phyloP scores from a whole-genome alignment of 192 early-diverging fungal genomes.

The Fimicolochytrium jonesii region DNA sequence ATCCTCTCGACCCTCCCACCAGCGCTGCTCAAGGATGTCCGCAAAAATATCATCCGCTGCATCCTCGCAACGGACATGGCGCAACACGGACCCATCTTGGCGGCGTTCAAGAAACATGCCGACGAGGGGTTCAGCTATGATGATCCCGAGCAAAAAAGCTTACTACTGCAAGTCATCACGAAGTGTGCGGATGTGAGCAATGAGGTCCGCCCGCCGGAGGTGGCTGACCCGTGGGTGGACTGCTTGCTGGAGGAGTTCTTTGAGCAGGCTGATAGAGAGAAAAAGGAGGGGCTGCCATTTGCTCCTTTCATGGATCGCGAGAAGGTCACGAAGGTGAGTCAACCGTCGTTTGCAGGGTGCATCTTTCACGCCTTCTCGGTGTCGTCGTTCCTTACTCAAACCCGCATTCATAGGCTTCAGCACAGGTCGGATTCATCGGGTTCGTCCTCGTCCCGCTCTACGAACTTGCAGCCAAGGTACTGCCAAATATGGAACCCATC shows the following conservation, averaged over 20 bases:
- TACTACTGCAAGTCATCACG: constrained; percentile 49
- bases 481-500: constrained; percentile 41
- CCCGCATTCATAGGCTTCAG: too few species aligned
- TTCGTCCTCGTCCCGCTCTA: constrained; percentile 56
- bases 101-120: constrained; percentile 33
- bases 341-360: too few species aligned
- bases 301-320: constrained; percentile 55
- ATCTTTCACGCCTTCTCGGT: too few species aligned
- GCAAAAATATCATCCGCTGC: constrained; percentile 46
- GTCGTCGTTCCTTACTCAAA: too few species aligned
- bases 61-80: constrained; percentile 55
- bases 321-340: constrained; percentile 50
- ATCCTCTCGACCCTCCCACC: constrained; percentile 30
- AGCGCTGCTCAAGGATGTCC: too few species aligned
- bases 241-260: constrained; percentile 50
- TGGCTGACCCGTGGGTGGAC: constrained; percentile 53
- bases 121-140: constrained; percentile 37
- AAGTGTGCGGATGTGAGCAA: constrained; percentile 56
- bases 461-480: constrained; percentile 41
- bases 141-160: constrained; percentile 38
- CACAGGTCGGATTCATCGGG: constrained; percentile 39
- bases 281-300: constrained; percentile 42
- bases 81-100: constrained; percentile 43
- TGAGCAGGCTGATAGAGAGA: constrained; percentile 46
- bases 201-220: constrained; percentile 50